Conservation (phyloP, 352 stramenopile species). For the Plasmopara viticola region DNA sequence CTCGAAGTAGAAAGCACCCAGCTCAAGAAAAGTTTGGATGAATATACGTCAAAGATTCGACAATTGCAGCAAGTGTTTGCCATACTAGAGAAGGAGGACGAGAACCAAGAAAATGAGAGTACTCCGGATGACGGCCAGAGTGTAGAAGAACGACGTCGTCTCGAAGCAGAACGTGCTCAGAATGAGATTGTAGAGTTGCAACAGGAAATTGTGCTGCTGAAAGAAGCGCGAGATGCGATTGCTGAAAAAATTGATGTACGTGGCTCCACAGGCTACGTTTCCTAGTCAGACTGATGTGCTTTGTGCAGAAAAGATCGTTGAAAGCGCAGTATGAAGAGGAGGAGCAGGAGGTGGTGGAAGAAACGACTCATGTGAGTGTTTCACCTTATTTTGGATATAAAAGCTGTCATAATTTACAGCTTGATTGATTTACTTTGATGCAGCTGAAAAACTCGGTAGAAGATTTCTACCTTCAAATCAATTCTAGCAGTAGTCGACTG, state of each 20-base stretch:
- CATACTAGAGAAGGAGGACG: constrained; percentile 30
- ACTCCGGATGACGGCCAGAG: constrained; percentile 20
- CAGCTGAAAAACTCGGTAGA: constrained; percentile 45
- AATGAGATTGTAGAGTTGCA: constrained; percentile 48
- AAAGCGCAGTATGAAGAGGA: constrained; percentile 68
- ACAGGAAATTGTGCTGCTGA: constrained; percentile 58
- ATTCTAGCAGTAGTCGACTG: constrained; percentile 43
- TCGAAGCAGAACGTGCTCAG: constrained; percentile 33
- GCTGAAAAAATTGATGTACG: constrained; percentile 40
- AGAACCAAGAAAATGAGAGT: constrained; percentile 19
- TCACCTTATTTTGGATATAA: not conserved
- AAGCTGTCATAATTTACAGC: not conserved
- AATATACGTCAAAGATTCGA: constrained; percentile 39
- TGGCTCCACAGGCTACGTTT: not conserved
- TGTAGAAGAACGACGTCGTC: constrained; percentile 24
- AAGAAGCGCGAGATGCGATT: constrained; percentile 41
- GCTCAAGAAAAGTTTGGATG: constrained; percentile 36
- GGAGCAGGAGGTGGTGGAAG: constrained; percentile 46
- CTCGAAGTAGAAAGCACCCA: constrained; percentile 27
- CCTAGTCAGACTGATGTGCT: not conserved
- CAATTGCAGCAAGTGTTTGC: constrained; percentile 48
- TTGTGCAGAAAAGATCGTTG: constrained; percentile 38
- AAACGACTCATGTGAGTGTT: constrained; percentile 45
- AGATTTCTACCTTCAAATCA: constrained; percentile 49
- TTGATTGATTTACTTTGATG: not conserved